A percentile compares a stretch with the other conserved stretches of the same genome.
These are phyloP conservation scores for Drechslerella dactyloides DNA, from an alignment of 2,329 filamentous ascomycete species.

Conservation along the genomic window DNA sequence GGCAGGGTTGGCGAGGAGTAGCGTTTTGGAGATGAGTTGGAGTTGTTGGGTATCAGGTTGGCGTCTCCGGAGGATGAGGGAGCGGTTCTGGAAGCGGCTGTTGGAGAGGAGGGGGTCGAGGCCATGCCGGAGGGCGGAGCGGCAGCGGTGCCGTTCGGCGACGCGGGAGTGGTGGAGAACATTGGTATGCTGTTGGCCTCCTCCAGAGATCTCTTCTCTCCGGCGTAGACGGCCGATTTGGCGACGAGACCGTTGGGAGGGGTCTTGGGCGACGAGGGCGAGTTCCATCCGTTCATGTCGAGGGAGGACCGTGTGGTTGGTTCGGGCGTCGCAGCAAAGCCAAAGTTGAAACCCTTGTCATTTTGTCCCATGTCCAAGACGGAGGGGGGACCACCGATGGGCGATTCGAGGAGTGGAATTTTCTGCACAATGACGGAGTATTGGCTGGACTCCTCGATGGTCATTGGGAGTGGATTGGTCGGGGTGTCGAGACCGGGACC, in stretches of 20 bases:
- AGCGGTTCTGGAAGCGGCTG: neutral
- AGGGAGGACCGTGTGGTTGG: conserved; percentile 3
- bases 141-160: conserved; percentile 25
- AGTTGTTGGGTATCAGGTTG: conserved; percentile 20
- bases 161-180: conserved; percentile 36
- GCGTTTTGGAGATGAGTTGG: conserved; percentile 37
- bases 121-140: neutral
- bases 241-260: conserved; percentile 13
- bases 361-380: conserved; percentile 38
- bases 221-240: neutral
- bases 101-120: neutral
- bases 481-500: neutral
- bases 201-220: conserved; percentile 16
- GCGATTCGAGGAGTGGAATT: conserved; percentile 23
- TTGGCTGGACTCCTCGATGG: conserved; percentile 42
- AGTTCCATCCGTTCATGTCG: conserved; percentile 29
- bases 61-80: conserved; percentile 3
- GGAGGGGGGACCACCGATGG: conserved; percentile 9
- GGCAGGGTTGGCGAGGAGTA: conserved; percentile 37
- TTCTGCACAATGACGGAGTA: conserved; percentile 48
- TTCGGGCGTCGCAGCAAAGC: conserved; percentile 23
- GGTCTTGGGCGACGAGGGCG: conserved; percentile 15
- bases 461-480: conserved; percentile 29
- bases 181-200: conserved; percentile 26
- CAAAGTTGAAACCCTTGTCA: conserved; percentile 30